phyloP scores from a whole-genome alignment of 1,139 yeast species.

The Geotrichum klebahnii region DNA sequence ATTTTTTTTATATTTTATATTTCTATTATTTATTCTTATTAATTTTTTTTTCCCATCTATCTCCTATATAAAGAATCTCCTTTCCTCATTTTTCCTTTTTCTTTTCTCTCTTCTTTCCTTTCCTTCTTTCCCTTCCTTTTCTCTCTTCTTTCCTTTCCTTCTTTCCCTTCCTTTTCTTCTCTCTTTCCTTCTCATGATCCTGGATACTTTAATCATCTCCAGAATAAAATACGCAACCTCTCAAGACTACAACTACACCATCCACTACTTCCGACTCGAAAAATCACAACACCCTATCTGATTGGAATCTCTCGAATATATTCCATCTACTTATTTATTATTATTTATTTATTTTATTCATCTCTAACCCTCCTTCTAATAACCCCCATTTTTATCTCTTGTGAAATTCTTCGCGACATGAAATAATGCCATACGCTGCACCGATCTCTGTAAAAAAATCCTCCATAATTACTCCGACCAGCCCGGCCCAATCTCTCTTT shows the following conservation, averaged over 20 bases:
- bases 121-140: background rate
- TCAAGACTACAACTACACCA: too few relatives aligned
- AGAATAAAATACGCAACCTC: too few relatives aligned
- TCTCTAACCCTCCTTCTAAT: background rate
- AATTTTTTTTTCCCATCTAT: too few relatives aligned
- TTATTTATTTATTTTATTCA: background rate
- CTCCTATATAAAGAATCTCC: too few relatives aligned
- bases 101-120: background rate
- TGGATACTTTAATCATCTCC: background rate
- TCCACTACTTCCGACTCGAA: too few relatives aligned
- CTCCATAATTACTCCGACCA: background rate
- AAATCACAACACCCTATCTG: too few relatives aligned
- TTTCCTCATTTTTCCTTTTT: background rate
- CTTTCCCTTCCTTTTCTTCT: background rate
- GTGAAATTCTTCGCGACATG: background rate
- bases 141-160: background rate
- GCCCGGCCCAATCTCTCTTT: background rate
- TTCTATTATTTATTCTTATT: too few relatives aligned
- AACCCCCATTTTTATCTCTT: background rate
- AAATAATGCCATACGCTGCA: constrained; percentile 20
- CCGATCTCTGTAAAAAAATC: constrained; percentile 10
- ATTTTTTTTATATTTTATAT: too few relatives aligned
- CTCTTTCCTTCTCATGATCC: background rate
- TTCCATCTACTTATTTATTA: background rate
- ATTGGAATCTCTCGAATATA: too few relatives aligned